Evolutionary conservation across 2,329 filamentous ascomycete genomes (phyloP).

Genomic region (Ploettnerulaceae sp.): DNA sequence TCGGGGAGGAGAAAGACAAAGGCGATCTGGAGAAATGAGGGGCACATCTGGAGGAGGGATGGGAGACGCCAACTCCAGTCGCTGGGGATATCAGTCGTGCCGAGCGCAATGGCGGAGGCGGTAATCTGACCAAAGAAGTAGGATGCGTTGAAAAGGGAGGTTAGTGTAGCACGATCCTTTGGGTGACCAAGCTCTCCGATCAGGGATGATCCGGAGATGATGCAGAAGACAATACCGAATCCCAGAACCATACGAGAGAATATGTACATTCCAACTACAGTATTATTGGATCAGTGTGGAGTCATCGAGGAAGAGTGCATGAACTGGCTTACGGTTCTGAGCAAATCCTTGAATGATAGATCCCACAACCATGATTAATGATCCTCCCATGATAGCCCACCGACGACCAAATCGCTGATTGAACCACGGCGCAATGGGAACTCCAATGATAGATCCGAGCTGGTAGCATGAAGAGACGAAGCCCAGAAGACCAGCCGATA

Average conservation of each 20-base stretch:
- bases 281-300: slow-evolving; percentile 16
- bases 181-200: slow-evolving; percentile 51
- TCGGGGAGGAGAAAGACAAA: slow-evolving; percentile 46
- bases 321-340: slow-evolving; percentile 20
- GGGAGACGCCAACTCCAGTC: slow-evolving; percentile 41
- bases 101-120: slow-evolving; percentile 41
- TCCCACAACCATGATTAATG: slow-evolving; percentile 49
- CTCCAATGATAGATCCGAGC: slow-evolving; percentile 48
- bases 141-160: slow-evolving; percentile 50
- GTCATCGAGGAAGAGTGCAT: slow-evolving; percentile 36
- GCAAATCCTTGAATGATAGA: slow-evolving; percentile 49
- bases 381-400: slow-evolving; percentile 52
- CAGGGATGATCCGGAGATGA: slow-evolving; percentile 46
- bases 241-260: slow-evolving; percentile 47
- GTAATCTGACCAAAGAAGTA: slow-evolving; percentile 45
- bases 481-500: slow-evolving; percentile 35
- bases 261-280: slow-evolving; percentile 46
- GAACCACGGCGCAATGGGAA: slow-evolving; percentile 49
- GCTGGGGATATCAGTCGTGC: slow-evolving; percentile 39
- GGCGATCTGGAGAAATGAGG: background rate
- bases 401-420: slow-evolving; percentile 46
- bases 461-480: slow-evolving; percentile 51
- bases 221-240: slow-evolving; percentile 47
- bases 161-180: slow-evolving; percentile 48
- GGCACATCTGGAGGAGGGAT: slow-evolving; percentile 37